Evolutionary conservation across 352 stramenopile genomes (phyloP).

Genomic region (Thalassiosira allenii): DNA sequence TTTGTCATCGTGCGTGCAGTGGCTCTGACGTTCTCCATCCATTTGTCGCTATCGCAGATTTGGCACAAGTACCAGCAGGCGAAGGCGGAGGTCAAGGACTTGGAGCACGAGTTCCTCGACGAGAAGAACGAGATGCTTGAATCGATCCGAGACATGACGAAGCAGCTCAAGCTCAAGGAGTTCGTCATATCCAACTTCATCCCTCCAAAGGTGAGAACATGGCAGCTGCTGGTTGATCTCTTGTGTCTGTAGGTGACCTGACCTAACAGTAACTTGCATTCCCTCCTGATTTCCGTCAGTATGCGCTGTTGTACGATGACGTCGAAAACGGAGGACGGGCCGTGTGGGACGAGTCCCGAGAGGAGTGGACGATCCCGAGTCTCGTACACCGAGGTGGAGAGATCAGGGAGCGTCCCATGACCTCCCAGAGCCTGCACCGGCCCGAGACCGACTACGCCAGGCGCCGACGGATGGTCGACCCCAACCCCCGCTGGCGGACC

Average conservation of each 20-base stretch:
- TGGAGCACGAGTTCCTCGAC: constrained; percentile 92
- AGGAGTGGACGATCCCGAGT: constrained; percentile 89
- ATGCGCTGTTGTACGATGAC: constrained; percentile 75
- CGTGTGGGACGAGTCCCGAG: constrained; percentile 89
- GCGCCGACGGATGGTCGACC: constrained; percentile 88
- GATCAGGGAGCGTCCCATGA: constrained; percentile 78
- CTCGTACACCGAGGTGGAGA: constrained; percentile 43
- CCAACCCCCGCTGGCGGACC: constrained; percentile 89
- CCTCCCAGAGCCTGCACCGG: constrained; percentile 80
- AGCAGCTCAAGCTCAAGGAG: constrained; percentile 95
- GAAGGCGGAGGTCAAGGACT: constrained; percentile 91
- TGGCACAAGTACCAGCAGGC: constrained; percentile 92
- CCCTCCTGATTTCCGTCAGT: constrained; percentile 27
- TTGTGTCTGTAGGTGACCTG: too few relatives aligned
- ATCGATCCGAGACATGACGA: constrained; percentile 92
- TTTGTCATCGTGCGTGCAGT: too few relatives aligned
- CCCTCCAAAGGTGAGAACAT: constrained; percentile 65
- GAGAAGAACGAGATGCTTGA: constrained; percentile 96
- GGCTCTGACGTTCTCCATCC: too few relatives aligned
- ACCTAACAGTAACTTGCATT: too few relatives aligned
- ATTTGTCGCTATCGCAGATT: too few relatives aligned
- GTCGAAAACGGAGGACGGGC: constrained; percentile 87
- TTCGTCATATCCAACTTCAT: constrained; percentile 91
- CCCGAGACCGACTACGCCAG: constrained; percentile 93
- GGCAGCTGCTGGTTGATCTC: neutral